Base-by-base conservation (phyloP, 192 early-diverging fungal species). In the Funneliformis mosseae region DNA sequence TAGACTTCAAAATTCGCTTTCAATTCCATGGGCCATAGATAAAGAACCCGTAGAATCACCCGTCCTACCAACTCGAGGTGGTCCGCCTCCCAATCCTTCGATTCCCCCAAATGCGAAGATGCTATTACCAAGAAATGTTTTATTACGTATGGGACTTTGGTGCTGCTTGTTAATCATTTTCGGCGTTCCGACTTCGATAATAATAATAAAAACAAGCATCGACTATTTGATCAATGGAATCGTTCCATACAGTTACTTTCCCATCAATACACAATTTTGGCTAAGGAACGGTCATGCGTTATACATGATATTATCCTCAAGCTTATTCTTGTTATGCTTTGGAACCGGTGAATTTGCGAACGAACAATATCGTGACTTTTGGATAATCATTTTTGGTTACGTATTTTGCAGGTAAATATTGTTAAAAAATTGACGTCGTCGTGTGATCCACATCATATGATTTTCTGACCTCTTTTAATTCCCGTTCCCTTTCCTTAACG, bases 131-230 rank as follows among this genome's bases (percentile, higher is more conserved):
- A 27, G 59, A 27, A 77, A 77, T 45, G 76, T 77, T 1, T 21
- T 77, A 16, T n/a, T 77, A 23, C 59, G 76, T 12, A 77, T 77
- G 76, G 76, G 61, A 27, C 41, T 64, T n/a, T 77, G 76, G 76
- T 66, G 76, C 46, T 38, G 76, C 46, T 28, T 77, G 46, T 42
- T 77, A 45, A 43, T 77, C 0, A 12, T 77, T 5, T 77, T 41
- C 4, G 62, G 62, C 3, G 42, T 77, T 16, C 76, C 76, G 1
- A 66, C 55, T 21, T 60, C 55, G 3, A 45, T 41, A 21, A 28
- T 77, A 18, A 12, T 77, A 66, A 11, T 77, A n/a, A 9, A 28
- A 14, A 18, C 16, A 4, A 38, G 38, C 9, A 46, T 77, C 10
- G 2, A 66, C 28, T 66, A 46, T 27, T 6, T 77, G 28, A 64